These are phyloP conservation scores for Dipsacomyces acuminosporus DNA, from an alignment of 371 early-diverging fungal species.

Conservation along the genomic window DNA sequence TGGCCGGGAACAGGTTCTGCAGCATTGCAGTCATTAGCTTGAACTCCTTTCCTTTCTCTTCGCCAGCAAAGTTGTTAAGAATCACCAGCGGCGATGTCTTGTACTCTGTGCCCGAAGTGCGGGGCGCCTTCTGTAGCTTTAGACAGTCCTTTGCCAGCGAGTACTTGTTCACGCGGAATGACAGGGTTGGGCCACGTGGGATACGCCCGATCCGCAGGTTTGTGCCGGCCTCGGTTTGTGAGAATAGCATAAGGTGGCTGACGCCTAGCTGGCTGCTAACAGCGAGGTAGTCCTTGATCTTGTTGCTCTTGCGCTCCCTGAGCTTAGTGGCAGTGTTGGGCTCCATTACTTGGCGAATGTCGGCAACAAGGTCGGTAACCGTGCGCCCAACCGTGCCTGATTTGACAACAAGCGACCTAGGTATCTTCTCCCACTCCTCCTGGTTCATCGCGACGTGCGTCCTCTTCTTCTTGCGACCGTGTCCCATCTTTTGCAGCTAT, in stretches of 20 bases:
- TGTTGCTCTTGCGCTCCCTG: constrained; percentile 84
- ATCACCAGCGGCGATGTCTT: constrained; percentile 79
- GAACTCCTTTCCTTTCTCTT: constrained; percentile 68
- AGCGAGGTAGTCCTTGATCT: constrained; percentile 86
- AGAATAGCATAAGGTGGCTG: constrained; percentile 84
- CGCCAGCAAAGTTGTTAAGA: constrained; percentile 78
- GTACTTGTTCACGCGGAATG: constrained; percentile 82
- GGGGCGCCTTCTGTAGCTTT: constrained; percentile 72
- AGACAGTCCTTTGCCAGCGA: constrained; percentile 80
- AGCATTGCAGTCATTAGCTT: constrained; percentile 90
- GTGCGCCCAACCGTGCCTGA: constrained; percentile 78
- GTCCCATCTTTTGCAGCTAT: constrained; percentile 20
- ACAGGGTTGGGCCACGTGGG: constrained; percentile 92
- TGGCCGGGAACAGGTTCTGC: constrained; percentile 94
- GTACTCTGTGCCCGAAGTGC: constrained; percentile 73
- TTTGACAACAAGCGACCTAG: constrained; percentile 89
- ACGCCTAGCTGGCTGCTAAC: constrained; percentile 85
- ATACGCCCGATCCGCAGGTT: constrained; percentile 82
- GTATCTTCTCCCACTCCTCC: constrained; percentile 54
- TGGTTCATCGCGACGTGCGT: constrained; percentile 50
- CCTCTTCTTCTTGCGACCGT: constrained; percentile 52
- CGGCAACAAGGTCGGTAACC: constrained; percentile 71
- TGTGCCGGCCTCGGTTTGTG: constrained; percentile 73
- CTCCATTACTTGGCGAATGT: constrained; percentile 86
- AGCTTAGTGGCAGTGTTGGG: constrained; percentile 85